Base-by-base conservation (phyloP, 345 rosid species). In the Microthlaspi erraticum region DNA sequence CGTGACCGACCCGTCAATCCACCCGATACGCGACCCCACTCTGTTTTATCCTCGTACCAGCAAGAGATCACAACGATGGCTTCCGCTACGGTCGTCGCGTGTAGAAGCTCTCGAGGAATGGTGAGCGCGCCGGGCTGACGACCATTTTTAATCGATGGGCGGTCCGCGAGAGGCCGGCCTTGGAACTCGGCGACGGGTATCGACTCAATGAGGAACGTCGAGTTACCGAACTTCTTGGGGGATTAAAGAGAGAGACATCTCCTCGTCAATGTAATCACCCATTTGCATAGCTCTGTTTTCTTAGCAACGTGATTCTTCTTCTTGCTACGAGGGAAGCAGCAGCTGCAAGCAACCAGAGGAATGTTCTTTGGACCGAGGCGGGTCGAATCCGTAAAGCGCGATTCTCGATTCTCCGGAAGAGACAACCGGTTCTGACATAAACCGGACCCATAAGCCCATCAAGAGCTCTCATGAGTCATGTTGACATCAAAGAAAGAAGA, bases 1-100 rank as follows among this genome's bases (percentile, higher is more conserved):
- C 0, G 98, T 93, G 23, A 93, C 97, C n/a, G 98, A 93, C 43
- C 98, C 98, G 53, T 93, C 91, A 76, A 93, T 93, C 98, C 98
- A 93, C 11, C 98, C 97, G 9, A 89, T 82, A 16, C 98, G 90
- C 0, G 81, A 76, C n/a, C 98, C 98, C 98, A 93, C 79, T 91
- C 97, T 2, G 98, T 93, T 82, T 93, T 93, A 68, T 93, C 98
- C 78, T 93, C 97, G 31, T 93, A 93, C 98, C 98, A 93, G 80
- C 98, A 93, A 29, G 98, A 93, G 72, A 93, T 91, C 52, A 93
- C 98, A 64, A 91, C 91, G 50, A 93, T 91, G 39, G 98, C 97
- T 84, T 93, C 98, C 0, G 98, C 96, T 77, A 93, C 97, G 0
- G 97, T 89, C 7, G 97, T 76, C 1, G 98, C 98, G 69, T 91